A percentile compares a stretch with the other conserved stretches of the same genome.
Evolutionary conservation across 106 monocot species (phyloP).

Genomic region (Cymbidium sinense): DNA sequence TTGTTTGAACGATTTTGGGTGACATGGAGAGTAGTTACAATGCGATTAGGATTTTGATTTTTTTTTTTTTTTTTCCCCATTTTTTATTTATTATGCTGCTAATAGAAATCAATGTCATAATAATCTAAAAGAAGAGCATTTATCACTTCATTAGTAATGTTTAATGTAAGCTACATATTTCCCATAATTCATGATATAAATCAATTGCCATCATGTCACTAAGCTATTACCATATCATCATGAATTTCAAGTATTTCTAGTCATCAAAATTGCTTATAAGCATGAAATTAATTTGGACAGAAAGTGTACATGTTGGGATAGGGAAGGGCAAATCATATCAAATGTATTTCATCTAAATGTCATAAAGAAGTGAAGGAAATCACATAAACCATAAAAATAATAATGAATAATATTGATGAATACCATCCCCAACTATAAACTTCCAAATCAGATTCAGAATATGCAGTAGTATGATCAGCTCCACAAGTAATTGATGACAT

Average conservation of each 20-base stretch:
- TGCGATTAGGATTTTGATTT: too few species aligned
- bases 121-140: background rate
- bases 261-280: background rate
- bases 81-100: too few species aligned
- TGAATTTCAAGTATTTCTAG: background rate
- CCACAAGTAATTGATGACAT: constrained; percentile 76
- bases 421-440: constrained; percentile 94
- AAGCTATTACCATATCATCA: background rate
- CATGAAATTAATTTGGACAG: background rate
- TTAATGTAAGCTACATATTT: background rate
- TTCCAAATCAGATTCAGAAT: constrained; percentile 58
- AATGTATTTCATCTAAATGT: background rate
- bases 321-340: background rate
- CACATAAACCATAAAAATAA: background rate
- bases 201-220: background rate
- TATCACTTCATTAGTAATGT: background rate
- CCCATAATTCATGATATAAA: background rate
- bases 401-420: background rate
- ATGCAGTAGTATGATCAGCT: constrained; percentile 85
- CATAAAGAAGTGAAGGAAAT: background rate
- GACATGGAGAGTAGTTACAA: too few species aligned
- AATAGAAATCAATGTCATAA: background rate
- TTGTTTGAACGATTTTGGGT: too few species aligned
- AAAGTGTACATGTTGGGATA: background rate
- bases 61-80: too few species aligned